Evolutionary conservation across 176 grass and related monocot genomes (phyloP).

Genomic region (Microstegium vimineum): DNA sequence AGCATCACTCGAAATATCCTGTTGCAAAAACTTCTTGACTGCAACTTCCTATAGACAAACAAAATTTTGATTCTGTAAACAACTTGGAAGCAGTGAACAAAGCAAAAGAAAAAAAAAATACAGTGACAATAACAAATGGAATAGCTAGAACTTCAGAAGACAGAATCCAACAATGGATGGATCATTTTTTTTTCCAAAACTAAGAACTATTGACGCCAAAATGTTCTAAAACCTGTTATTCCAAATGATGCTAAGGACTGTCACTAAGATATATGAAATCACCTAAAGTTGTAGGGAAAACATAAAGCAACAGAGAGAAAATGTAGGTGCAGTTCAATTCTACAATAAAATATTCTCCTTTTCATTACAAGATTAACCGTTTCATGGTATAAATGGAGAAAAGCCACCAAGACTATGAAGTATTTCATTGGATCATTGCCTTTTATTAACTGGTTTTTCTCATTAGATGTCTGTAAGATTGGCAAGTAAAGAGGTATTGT

Average conservation of each 20-base stretch:
- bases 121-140: neutral
- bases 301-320: constrained; percentile 38
- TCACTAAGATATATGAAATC: constrained; percentile 14
- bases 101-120: neutral
- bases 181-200: neutral
- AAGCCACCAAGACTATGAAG: neutral
- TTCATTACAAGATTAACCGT: constrained; percentile 16
- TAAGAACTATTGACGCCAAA: neutral
- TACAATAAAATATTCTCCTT: neutral
- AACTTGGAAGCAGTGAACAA: neutral
- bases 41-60: constrained; percentile 86
- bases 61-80: constrained; percentile 32
- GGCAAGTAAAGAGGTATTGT: constrained; percentile 8
- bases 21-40: constrained; percentile 98
- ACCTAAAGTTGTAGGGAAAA: constrained; percentile 17
- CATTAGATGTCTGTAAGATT: neutral
- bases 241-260: neutral
- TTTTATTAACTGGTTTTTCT: constrained; percentile 10
- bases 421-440: neutral
- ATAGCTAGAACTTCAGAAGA: constrained; percentile 14
- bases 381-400: neutral
- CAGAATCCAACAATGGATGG: neutral
- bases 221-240: neutral
- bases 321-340: neutral
- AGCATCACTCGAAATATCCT: constrained; percentile 97